Evolutionary conservation across 2,329 filamentous ascomycete species (phyloP), one percentile per base, ranked within the genome.

Genomic region (Setomelanomma holmii): DNA sequence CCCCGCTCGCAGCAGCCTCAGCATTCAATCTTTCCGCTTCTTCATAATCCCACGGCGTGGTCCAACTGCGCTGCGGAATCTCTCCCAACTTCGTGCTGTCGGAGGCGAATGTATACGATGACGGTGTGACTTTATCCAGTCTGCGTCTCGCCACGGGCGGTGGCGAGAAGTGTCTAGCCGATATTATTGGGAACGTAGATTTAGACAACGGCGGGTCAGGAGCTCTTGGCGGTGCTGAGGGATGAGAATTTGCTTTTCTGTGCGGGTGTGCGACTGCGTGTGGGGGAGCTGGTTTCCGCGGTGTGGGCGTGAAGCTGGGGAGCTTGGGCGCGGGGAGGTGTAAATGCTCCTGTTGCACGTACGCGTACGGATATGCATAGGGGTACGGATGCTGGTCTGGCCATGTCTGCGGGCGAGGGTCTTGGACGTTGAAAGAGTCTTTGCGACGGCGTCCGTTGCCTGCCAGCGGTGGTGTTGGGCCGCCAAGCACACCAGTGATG

Each of bases 61-160:
- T 67, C 79, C 79, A 80, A 40, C 74, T 72, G 33, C 74, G 69
- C 63, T 78, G 64, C 4, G 79, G 78, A 5, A 81, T 80, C 57
- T 80, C 79, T 38, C 79, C 79, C 7, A 81, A 66, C 62, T 79
- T 79, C 3, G 79, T 81, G 61, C 76, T 77, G 17, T 75, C 75
- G 10, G 76, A 77, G 4, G 76, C 74, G 48, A 79, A 74, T 1
- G 77, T 79, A 49, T 78, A 77, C 33, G 67, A 71, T 7, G 74
- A 78, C 5, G 70, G 74, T 2, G 75, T 78, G 0, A 56, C 46
- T 42, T 74, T 73, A 36, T 76, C 72, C 7, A 68, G 53, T 49
- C 68, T 60, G 21, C 73, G 69, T 17, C 62, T 10, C 34, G 34
- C n/a, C 16, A 36, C 34, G n/a, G 34, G 14, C 36, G 45, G 27